Evolutionary conservation across 1,284 basidiomycete genomes (phyloP).

Genomic region (Malassezia cuniculi): DNA sequence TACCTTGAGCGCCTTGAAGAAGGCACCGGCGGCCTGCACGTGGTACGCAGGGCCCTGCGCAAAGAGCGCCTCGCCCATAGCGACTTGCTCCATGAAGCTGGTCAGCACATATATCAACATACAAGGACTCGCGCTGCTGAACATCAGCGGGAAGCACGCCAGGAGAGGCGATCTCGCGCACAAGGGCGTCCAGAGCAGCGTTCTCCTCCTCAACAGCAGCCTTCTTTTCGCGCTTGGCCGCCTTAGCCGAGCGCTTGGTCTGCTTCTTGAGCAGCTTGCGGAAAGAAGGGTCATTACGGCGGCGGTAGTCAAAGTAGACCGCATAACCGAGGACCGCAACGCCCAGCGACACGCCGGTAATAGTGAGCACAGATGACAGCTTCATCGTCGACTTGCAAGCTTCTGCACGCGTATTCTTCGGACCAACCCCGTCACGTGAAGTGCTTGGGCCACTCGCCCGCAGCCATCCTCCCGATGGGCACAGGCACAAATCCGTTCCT

Average conservation of each 20-base stretch:
- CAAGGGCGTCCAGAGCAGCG: slow-evolving; percentile 23
- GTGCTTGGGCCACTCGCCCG: slow-evolving; percentile 7
- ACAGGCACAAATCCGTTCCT: slow-evolving; percentile 8
- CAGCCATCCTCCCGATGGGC: background rate
- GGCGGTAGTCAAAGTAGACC: slow-evolving; percentile 82
- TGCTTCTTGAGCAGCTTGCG: slow-evolving; percentile 75
- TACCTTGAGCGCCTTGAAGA: slow-evolving; percentile 83
- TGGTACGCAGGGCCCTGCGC: slow-evolving; percentile 54
- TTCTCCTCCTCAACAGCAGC: slow-evolving; percentile 21
- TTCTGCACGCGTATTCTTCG: background rate
- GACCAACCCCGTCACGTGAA: slow-evolving; percentile 9
- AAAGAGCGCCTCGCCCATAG: slow-evolving; percentile 71
- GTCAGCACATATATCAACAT: background rate
- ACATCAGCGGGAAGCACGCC: slow-evolving; percentile 52
- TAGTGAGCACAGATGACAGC: slow-evolving; percentile 7
- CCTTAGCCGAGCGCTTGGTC: slow-evolving; percentile 52
- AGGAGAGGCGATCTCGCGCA: slow-evolving; percentile 22
- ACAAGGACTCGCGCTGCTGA: slow-evolving; percentile 49
- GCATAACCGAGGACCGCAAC: slow-evolving; percentile 38
- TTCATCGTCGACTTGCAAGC: slow-evolving; percentile 5
- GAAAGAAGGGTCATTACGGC: slow-evolving; percentile 74
- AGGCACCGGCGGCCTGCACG: slow-evolving; percentile 63
- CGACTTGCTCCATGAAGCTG: slow-evolving; percentile 82
- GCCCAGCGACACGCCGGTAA: slow-evolving; percentile 14
- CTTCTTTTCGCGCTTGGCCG: slow-evolving; percentile 48